A percentile compares a stretch with the other conserved stretches of the same genome.
Evolutionary conservation across 2,329 filamentous ascomycete species (phyloP).

Genomic region (Phialocephala subalpina): DNA sequence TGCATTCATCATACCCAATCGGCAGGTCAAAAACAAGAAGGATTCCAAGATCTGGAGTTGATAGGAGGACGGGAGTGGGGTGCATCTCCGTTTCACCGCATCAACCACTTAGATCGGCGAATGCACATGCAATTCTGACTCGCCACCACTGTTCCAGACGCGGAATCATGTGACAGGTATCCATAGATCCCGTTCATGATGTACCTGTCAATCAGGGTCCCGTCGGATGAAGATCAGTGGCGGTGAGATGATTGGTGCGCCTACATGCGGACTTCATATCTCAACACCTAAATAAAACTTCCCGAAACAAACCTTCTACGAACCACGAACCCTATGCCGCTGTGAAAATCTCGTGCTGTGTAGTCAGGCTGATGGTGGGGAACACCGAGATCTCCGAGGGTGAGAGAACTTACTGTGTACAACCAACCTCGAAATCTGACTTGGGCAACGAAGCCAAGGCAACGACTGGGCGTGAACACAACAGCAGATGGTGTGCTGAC

Average conservation of each 20-base stretch:
- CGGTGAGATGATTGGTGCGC: conserved; percentile 9
- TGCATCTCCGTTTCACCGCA: conserved; percentile 7
- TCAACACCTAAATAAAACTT: neutral
- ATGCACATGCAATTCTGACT: neutral
- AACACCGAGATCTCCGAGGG: neutral
- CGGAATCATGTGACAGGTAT: conserved; percentile 4
- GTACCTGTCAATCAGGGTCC: conserved; percentile 6
- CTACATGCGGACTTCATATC: neutral
- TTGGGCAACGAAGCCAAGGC: neutral
- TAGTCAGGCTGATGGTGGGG: neutral
- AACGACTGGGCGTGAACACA: neutral
- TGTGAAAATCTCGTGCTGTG: neutral
- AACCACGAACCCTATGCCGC: neutral
- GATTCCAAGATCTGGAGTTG: neutral
- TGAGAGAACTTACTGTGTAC: neutral
- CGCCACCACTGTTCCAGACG: neutral
- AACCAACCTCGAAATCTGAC: neutral
- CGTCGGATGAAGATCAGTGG: neutral
- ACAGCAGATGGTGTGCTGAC: conserved; percentile 5
- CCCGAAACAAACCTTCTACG: neutral
- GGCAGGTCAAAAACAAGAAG: neutral
- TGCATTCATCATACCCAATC: neutral
- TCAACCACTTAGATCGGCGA: neutral
- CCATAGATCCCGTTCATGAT: neutral
- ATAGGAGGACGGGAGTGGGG: conserved; percentile 6